These are phyloP conservation scores for Penicillium sp. DNA, from an alignment of 2,329 filamentous ascomycete species.

Conservation along the genomic window DNA sequence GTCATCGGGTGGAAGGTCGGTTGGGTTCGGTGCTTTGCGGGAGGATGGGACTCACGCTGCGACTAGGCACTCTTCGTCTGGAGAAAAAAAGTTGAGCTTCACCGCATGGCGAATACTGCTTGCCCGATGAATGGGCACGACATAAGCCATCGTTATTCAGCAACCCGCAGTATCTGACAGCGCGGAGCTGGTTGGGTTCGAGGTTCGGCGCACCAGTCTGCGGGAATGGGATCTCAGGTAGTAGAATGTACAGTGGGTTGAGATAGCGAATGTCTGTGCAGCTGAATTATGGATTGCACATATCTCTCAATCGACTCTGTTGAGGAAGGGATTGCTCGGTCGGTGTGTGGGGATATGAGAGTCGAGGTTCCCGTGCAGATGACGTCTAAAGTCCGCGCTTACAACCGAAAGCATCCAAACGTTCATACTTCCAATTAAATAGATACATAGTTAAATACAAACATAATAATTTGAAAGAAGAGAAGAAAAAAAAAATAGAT, in stretches of 20 bases:
- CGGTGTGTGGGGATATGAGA: background rate
- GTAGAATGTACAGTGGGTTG: background rate
- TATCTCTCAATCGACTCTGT: background rate
- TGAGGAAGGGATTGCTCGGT: background rate
- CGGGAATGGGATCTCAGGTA: background rate
- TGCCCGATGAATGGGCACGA: slow-evolving; percentile 87
- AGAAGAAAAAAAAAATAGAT: slow-evolving; percentile 5
- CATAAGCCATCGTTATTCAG: slow-evolving; percentile 71
- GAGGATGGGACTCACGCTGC: slow-evolving; percentile 67
- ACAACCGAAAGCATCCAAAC: slow-evolving; percentile 14
- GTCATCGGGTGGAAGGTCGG: background rate
- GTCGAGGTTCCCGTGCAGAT: slow-evolving; percentile 3
- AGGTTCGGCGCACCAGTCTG: slow-evolving; percentile 5
- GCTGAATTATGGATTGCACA: background rate
- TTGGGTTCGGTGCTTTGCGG: background rate
- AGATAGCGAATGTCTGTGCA: too few relatives aligned
- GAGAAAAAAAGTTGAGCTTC: slow-evolving; percentile 70
- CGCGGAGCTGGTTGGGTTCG: slow-evolving; percentile 10
- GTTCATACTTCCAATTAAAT: background rate
- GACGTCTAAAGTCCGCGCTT: slow-evolving; percentile 11
- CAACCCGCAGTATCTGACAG: slow-evolving; percentile 2
- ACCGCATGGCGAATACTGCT: slow-evolving; percentile 89
- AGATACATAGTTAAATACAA: background rate
- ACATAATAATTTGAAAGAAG: background rate
- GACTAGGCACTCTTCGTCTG: slow-evolving; percentile 76